Evolutionary conservation across 805 yeast species (phyloP), one percentile per base, ranked within the genome.

Genomic region (Saccharomycopsis guyanensis): DNA sequence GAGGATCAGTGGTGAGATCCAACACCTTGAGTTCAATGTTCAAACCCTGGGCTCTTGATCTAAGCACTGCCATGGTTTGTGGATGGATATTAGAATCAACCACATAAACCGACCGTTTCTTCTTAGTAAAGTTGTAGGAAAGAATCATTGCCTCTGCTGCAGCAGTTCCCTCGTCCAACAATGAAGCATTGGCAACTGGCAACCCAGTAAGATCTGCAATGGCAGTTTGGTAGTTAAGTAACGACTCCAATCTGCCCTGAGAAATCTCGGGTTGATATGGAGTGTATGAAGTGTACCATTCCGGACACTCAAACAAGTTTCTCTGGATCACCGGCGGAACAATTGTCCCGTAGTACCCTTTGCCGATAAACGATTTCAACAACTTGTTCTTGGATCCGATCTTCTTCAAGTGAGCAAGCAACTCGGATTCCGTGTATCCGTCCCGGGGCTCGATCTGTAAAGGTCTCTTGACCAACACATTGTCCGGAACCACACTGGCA

Each of bases 241-340:
- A 69, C 19, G 93, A 79, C 66, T 91, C 96, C 57, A 93, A 73
- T 57, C 98, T 79, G 45, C 98, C 98, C 66, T 93, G 98, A 1
- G 96, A 84, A 49, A 93, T 89, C 64, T 93, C 98, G 0, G 98
- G 96, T 68, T 93, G 98, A 64, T 93, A 93, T 31, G 98, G 98
- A 20, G 98, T 93, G 63, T 93, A 93, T 1, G 97, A 87, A 18
- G 98, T 93, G 71, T 93, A 93, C 98, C 98, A 93, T 61, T 88
- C 96, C 4, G 98, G 98, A 51, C 82, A 78, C 65, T 93, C 98
- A 47, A 93, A 69, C 49, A 93, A 65, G 59, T 93, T 93, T 62
- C 98, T 79, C 69, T 86, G 94, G 56, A 93, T 85, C 31, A 91
- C 96, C 1, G 95, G 83, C 0, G 98, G 98, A 39, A 86, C 69